Conservation (phyloP, 2,329 filamentous ascomycete genomes). For the Alternaria consortialis region DNA sequence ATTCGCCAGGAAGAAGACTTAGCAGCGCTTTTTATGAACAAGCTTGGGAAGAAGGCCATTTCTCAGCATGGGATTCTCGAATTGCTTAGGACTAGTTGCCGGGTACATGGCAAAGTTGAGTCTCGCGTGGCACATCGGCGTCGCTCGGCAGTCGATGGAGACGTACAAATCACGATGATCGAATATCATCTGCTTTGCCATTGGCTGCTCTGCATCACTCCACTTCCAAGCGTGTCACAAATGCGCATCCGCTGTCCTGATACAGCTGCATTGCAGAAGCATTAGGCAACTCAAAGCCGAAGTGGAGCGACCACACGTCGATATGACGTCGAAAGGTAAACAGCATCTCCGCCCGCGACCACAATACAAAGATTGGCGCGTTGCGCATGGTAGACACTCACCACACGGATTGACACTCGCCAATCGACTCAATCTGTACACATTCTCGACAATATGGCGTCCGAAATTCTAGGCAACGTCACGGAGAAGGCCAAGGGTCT, state of each 20-base stretch:
- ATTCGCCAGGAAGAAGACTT: neutral
- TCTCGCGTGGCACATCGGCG: slow-evolving; percentile 30
- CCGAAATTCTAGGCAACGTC: slow-evolving; percentile 39
- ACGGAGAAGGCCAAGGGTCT: slow-evolving; percentile 47
- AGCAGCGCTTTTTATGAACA: neutral
- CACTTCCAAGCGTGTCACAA: slow-evolving; percentile 17
- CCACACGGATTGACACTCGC: slow-evolving; percentile 9
- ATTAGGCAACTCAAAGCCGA: slow-evolving; percentile 18
- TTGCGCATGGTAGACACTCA: neutral
- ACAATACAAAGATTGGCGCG: slow-evolving; percentile 18
- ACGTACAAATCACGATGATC: slow-evolving; percentile 20
- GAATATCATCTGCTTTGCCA: slow-evolving; percentile 19
- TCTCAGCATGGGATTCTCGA: slow-evolving; percentile 40
- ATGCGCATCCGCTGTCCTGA: slow-evolving; percentile 18
- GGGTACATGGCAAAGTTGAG: slow-evolving; percentile 31
- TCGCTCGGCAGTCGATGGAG: slow-evolving; percentile 28
- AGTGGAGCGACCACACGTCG: slow-evolving; percentile 27
- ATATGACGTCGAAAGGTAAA: slow-evolving; percentile 31
- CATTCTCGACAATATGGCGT: slow-evolving; percentile 37
- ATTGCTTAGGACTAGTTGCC: slow-evolving; percentile 13
- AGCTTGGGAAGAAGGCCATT: slow-evolving; percentile 12
- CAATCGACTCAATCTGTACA: slow-evolving; percentile 11
- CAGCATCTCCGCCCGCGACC: slow-evolving; percentile 5
- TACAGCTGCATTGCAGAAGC: slow-evolving; percentile 20
- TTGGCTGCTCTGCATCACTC: slow-evolving; percentile 22